phyloP scores from a whole-genome alignment of 1,139 yeast genomes.

The Candida neerlandica region DNA sequence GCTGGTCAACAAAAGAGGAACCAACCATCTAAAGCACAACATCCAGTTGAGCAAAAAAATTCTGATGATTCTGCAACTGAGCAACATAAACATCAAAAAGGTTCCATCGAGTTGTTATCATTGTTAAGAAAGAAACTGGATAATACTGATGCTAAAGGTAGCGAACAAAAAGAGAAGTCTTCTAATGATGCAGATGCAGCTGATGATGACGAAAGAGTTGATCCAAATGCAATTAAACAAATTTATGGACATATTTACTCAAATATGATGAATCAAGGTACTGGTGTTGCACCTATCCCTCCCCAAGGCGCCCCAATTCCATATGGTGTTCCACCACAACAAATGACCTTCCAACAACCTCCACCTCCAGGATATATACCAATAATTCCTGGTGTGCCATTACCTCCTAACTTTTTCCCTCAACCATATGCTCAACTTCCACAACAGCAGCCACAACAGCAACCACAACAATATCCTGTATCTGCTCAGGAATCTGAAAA shows the following conservation, averaged over 20 bases:
- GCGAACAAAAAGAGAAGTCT: constrained; percentile 12
- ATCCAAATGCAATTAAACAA: constrained; percentile 47
- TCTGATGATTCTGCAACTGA: constrained; percentile 10
- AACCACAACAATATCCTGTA: constrained; percentile 5
- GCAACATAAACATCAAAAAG: constrained; percentile 16
- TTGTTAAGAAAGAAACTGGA: constrained; percentile 30
- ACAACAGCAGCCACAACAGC: constrained; percentile 4
- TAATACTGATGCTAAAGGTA: not conserved
- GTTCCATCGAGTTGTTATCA: constrained; percentile 38
- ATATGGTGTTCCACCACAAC: constrained; percentile 22
- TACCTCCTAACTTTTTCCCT: constrained; percentile 37
- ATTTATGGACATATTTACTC: constrained; percentile 53
- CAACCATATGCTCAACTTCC: constrained; percentile 16
- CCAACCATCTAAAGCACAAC: constrained; percentile 8
- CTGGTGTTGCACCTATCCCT: constrained; percentile 20
- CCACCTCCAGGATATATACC: constrained; percentile 15
- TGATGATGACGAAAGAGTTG: constrained; percentile 21
- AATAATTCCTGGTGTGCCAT: constrained; percentile 26
- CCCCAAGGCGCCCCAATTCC: constrained; percentile 5
- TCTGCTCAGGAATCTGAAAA: not conserved
- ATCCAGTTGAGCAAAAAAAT: constrained; percentile 7
- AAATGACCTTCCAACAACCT: constrained; percentile 18
- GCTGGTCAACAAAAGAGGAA: constrained; percentile 15
- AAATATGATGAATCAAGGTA: constrained; percentile 45
- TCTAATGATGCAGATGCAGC: no score